These are phyloP conservation scores for Mortierella claussenii DNA, from an alignment of 192 early-diverging fungal species.

Conservation along the genomic window DNA sequence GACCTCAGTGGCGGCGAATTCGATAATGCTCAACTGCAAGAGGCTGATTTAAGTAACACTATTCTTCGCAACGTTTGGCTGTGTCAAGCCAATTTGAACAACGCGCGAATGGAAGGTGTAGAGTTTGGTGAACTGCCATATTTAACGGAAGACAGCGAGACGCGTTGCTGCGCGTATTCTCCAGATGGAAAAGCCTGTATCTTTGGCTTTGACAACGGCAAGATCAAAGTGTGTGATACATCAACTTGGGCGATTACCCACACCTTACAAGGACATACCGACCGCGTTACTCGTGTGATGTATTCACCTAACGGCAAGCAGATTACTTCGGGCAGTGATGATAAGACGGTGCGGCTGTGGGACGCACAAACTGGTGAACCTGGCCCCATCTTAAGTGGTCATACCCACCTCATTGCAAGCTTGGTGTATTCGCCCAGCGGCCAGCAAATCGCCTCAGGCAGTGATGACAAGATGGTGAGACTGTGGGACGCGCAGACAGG, in stretches of 20 bases:
- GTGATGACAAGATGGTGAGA: constrained; percentile 2
- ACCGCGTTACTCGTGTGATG: neutral
- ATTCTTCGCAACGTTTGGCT: constrained; percentile 9
- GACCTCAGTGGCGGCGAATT: constrained; percentile 14
- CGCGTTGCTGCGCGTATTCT: constrained; percentile 6
- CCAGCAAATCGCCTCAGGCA: constrained; percentile 4
- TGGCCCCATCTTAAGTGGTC: neutral
- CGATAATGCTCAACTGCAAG: constrained; percentile 19
- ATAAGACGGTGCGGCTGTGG: neutral
- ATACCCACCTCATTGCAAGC: neutral
- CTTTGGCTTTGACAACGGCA: neutral
- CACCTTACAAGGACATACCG: neutral
- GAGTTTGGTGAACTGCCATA: constrained; percentile 17
- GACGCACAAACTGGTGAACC: constrained; percentile 6
- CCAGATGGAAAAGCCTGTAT: neutral
- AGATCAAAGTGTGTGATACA: neutral
- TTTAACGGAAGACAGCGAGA: neutral
- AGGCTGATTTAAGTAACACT: constrained; percentile 4
- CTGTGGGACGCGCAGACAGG: neutral
- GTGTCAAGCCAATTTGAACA: constrained; percentile 14
- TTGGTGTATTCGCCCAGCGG: neutral
- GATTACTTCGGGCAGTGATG: constrained; percentile 4
- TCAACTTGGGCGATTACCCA: neutral
- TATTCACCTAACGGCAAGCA: constrained; percentile 11
- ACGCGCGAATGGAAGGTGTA: constrained; percentile 13